Percentiles rank a stretch among this genome's conserved stretches.
Conservation (phyloP, 2,329 filamentous ascomycete species). For the Lomentospora prolificans region DNA sequence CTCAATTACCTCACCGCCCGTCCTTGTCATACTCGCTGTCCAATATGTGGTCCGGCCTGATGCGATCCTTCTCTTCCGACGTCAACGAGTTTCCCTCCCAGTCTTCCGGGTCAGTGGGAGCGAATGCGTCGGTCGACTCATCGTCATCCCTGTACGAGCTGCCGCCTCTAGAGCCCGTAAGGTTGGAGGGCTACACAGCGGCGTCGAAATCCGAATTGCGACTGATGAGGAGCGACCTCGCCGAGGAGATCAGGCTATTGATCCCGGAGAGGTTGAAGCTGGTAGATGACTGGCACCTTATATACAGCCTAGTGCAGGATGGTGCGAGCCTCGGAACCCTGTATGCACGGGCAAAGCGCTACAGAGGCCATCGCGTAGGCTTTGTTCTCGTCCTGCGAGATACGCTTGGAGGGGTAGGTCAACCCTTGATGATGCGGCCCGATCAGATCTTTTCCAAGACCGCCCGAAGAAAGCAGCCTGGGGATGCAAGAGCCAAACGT, state of each 20-base stretch:
- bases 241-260: conserved; percentile 87
- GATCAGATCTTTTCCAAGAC: no score
- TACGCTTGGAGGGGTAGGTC: conserved; percentile 58
- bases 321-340: conserved; percentile 80
- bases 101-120: conserved; percentile 17
- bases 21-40: conserved; percentile 14
- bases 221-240: conserved; percentile 62
- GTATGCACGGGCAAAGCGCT: conserved; percentile 67
- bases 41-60: conserved; percentile 49
- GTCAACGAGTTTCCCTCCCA: conserved; percentile 8
- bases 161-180: conserved; percentile 75
- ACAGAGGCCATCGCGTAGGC: conserved; percentile 61
- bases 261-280: conserved; percentile 81
- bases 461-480: no score
- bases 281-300: conserved; percentile 73
- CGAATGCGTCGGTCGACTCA: conserved; percentile 37
- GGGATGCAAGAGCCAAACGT: no score
- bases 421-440: no score
- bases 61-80: conserved; percentile 55
- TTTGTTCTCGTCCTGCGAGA: conserved; percentile 87
- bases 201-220: conserved; percentile 50
- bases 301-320: conserved; percentile 86
- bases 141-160: conserved; percentile 71
- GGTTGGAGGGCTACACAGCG: conserved; percentile 54
- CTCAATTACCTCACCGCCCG: not conserved